A percentile compares a stretch with the other conserved stretches of the same genome.
phyloP scores from a whole-genome alignment of 1,139 yeast species.

The Suhomyces bokatorum region DNA sequence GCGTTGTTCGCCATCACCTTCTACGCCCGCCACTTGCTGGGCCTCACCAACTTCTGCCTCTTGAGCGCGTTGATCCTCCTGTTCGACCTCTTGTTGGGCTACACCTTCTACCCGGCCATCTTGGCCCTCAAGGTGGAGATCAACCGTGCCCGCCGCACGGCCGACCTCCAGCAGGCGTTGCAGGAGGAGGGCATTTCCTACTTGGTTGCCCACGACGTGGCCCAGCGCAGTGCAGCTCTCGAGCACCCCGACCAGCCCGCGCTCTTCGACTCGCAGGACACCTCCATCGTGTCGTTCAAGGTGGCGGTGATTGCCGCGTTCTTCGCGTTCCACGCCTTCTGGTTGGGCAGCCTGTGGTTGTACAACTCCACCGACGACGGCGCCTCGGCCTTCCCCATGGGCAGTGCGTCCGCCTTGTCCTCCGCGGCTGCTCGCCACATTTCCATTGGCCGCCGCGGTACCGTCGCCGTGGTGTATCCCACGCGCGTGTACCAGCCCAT shows the following conservation, averaged over 20 bases:
- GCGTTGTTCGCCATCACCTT: constrained; percentile 69
- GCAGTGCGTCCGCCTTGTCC: constrained; percentile 36
- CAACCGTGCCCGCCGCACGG: constrained; percentile 81
- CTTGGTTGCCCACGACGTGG: constrained; percentile 59
- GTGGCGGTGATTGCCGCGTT: constrained; percentile 67
- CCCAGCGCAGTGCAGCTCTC: constrained; percentile 60
- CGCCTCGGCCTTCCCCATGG: constrained; percentile 27
- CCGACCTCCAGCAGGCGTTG: constrained; percentile 74
- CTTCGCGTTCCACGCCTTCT: constrained; percentile 71
- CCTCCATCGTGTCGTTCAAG: constrained; percentile 60
- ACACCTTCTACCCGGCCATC: constrained; percentile 84
- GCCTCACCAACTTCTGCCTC: constrained; percentile 83
- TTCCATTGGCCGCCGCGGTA: constrained; percentile 46
- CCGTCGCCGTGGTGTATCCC: constrained; percentile 68
- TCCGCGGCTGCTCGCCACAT: constrained; percentile 44
- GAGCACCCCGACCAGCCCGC: constrained; percentile 38
- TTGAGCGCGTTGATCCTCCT: constrained; percentile 71
- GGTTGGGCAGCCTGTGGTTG: constrained; percentile 73
- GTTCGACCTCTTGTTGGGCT: constrained; percentile 72
- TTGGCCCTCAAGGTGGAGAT: constrained; percentile 89
- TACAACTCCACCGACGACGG: constrained; percentile 40
- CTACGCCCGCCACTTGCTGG: constrained; percentile 70
- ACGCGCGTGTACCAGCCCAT: constrained; percentile 69
- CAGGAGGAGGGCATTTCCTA: constrained; percentile 93
- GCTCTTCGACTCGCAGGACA: constrained; percentile 26